Base-by-base conservation (phyloP, 805 yeast species). In the Kazachstania kunashirensis region DNA sequence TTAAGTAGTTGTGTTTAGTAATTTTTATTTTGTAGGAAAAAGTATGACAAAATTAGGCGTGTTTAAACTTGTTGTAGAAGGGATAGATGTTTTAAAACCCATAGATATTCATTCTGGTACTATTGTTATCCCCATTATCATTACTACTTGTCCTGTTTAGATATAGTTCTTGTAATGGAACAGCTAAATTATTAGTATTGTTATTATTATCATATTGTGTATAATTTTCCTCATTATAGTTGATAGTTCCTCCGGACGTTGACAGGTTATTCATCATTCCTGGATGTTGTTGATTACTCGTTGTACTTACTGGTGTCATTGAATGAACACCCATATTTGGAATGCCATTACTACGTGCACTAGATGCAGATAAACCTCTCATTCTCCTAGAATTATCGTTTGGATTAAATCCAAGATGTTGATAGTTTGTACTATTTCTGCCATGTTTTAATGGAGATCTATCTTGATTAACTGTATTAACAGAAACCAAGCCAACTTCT, bases 401-500 rank as follows among this genome's bases (percentile, higher is more conserved):
- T 8, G 29, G 35, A 12, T 19, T 20, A n/a, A 26, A 27, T 4
- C 10, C 12, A 19, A 23, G 11, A 13, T 29, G 34, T 12, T 27
- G 33, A 19, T 19, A 18, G 6, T 24, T 18, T 12, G 25, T 11
- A 6, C n/a, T n/a, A n/a, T 29, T 29, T 27, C 31, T 27, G 20
- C 17, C 20, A 21, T 30, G 37, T 24, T 34, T 35, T 16, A 38
- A 23, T n/a, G 37, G 38, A n/a, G 38, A 13, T 15, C 33, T 24
- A 11, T 36, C 29, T 27, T 20, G 26, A 10, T 21, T 19, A 7
- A 24, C 26, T 8, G 34, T 21, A 34, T 18, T 28, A 27, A 36
- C 14, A 24, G 34, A 33, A 4, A 38, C 34, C 33, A 88, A 62
- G 5, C 96, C 96, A 44, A 86, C 89, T 59, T 89, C 97, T 47